Base-by-base conservation (phyloP, 2,329 filamentous ascomycete genomes). In the Phyllachora maydis region DNA sequence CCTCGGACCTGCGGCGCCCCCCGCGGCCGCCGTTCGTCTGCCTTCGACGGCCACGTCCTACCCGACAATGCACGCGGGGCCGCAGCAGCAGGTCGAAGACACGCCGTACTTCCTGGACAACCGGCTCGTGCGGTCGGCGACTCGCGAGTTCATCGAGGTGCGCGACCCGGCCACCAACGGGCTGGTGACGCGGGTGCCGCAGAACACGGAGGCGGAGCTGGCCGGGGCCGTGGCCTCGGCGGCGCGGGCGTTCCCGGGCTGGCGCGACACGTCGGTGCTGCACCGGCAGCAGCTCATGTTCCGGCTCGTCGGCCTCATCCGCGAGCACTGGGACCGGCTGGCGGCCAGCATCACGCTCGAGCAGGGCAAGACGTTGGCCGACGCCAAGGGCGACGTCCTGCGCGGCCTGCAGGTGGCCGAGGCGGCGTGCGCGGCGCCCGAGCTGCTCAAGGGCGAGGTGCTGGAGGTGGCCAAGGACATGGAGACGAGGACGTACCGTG, bases 381-480 rank as follows among this genome's bases (percentile, higher is more conserved):
- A 88, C 46, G 77, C 78, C 17, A 72, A 60, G 47, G 78, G 78
- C 21, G 78, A 88, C 45, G 78, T 88, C 12, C 61, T 85, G 23
- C 63, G 78, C 35, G 78, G 78, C 22, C 57, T 88, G 29, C 78
- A 88, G 56, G 78, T 88, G 14, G 79, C 79, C 3, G 78, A 88
- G 56, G 76, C 74, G 5, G 73, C 78, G 12, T 78, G 77, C 41
- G 74, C 62, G 23, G 81, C 81, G 26, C 76, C 78, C 1, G 78
- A 79, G 36, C 65, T 83, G 44, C 59, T 88, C 47, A 79, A 77
- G 45, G 78, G 78, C 18, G 77, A 88, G 52, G 59, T 88, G 21
- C 59, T 88, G 16, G 78, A 88, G 54, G 78, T 88, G 8, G 66
- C 77, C 26, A 83, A 79, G 59, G 78, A 88, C 40, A 88, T 88